phyloP scores from a whole-genome alignment of 1,284 basidiomycete genomes.

The Sanghuangporus weigelae region DNA sequence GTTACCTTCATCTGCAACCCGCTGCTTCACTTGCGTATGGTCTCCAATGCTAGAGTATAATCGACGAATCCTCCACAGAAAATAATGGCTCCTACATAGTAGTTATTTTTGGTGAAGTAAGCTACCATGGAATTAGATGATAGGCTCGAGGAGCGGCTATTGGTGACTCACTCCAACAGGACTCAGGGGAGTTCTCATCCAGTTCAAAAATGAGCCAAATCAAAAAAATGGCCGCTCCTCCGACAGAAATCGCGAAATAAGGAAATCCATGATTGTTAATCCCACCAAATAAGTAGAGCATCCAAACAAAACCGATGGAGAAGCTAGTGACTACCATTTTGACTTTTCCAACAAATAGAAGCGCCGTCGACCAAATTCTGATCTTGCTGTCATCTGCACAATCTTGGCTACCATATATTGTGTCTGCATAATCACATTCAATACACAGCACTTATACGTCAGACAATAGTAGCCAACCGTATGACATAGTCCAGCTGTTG shows the following conservation, averaged over 20 bases:
- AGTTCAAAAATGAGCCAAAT: slow-evolving; percentile 38
- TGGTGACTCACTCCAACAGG: slow-evolving; percentile 24
- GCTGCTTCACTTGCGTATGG: not conserved
- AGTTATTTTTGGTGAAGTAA: not conserved
- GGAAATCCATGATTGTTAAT: slow-evolving; percentile 31
- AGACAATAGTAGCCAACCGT: slow-evolving; percentile 25
- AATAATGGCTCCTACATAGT: not conserved
- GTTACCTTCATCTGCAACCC: too few species aligned
- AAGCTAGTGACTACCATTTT: slow-evolving; percentile 40
- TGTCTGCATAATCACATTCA: slow-evolving; percentile 26
- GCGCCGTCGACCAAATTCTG: slow-evolving; percentile 53
- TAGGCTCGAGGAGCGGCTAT: not conserved
- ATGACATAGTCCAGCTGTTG: slow-evolving; percentile 41
- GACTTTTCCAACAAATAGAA: slow-evolving; percentile 43
- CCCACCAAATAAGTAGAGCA: slow-evolving; percentile 32
- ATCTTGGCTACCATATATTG: slow-evolving; percentile 57
- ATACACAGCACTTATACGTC: not conserved
- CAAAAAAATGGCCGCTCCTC: slow-evolving; percentile 38
- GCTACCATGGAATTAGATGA: not conserved
- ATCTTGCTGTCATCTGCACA: slow-evolving; percentile 46
- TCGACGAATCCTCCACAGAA: not conserved
- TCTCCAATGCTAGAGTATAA: not conserved
- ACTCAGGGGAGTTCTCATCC: slow-evolving; percentile 30
- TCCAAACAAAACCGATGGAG: slow-evolving; percentile 33
- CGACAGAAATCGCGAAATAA: slow-evolving; percentile 39